A percentile compares a stretch with the other conserved stretches of the same genome.
These are phyloP conservation scores for cucumber (Cucumis sativus) DNA, from an alignment of 306 rosid genomes.

Conservation along the genomic window Cucumber_9930_V3 NC_026655.2:24338001-24338500, in stretches of 20 bases:
- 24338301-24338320: conserved; percentile 56
- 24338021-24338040: background rate
- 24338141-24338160: background rate
- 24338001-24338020: background rate
- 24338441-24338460: conserved; percentile 33
- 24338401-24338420: conserved; percentile 50
- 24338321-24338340: conserved; percentile 44
- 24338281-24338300: conserved; percentile 20
- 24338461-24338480: background rate
- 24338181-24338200: background rate
- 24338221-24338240: background rate
- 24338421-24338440: conserved; percentile 67
- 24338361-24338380: conserved; percentile 80
- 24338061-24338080: background rate
- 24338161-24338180: background rate
- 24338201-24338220: background rate
- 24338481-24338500: conserved; percentile 25
- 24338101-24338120: background rate
- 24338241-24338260: background rate
- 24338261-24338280: background rate
- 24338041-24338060: background rate
- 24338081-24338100: background rate
- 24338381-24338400: conserved; percentile 54
- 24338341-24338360: conserved; percentile 57
- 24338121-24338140: background rate